Base-by-base conservation (phyloP, 2,329 filamentous ascomycete genomes). In the Paraconiothyrium sp. region DNA sequence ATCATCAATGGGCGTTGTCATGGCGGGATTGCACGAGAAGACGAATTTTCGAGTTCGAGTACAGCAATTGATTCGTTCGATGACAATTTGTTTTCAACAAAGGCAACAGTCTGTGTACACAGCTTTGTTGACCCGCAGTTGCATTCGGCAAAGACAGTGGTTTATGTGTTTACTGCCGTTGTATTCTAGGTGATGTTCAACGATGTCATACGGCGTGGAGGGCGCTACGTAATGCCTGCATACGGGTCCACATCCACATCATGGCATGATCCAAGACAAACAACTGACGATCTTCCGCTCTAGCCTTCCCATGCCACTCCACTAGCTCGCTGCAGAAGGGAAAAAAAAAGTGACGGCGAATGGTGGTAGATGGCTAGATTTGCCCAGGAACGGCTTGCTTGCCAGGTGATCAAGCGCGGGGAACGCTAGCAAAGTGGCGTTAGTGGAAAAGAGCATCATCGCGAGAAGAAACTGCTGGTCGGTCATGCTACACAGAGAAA, bases 1-100 rank as follows among this genome's bases (percentile, higher is more conserved):
- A 74, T 65, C 64, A 74, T 66, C 61, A 74, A 51, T 68, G 58
- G 74, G 74, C 74, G 75, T 76, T 61, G 63, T 58, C 39, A 55
- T 41, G 57, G 43, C 24, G 48, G 55, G 34, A 43, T 58, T 54
- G 20, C 48, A 51, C 20, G 34, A 55, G 39, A 58, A 50, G 54
- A 54, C 27, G 22, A 16, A 20, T 60, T 57, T 7, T 43, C 22
- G 7, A 20, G n/a, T 20, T 52, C 11, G 30, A 59, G 22, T 30
- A 43, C 32, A 50, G 37, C 59, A 54, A 52, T 60, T 30, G 51
- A 62, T 59, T 35, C 30, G 41, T 49, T 54, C 47, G n/a, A 57
- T 14, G 20, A 39, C 5, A 4, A 39, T 44, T 5, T 27, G 20
- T 44, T 8, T 10, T 20, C 34, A 9, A n/a, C 3, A 7, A 32